Base-by-base conservation (phyloP, 2,329 filamentous ascomycete species). In the Ceratocystis colombiana region DNA sequence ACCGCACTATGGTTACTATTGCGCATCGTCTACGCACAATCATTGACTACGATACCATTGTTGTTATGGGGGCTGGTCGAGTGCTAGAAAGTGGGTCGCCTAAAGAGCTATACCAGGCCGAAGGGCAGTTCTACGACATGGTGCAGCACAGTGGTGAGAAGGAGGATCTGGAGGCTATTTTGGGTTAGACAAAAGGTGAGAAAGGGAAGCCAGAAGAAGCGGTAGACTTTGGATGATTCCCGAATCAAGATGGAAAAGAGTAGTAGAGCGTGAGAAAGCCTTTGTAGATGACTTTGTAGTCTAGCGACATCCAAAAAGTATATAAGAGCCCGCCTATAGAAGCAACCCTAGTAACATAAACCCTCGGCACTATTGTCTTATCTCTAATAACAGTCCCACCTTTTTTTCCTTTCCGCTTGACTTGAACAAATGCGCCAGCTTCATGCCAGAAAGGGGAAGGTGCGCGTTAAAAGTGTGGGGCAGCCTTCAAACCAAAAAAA, bases 91-190 rank as follows among this genome's bases (percentile, higher is more conserved):
- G 75, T 20, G 81, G 80, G 6, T 77, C 77, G 20, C 81, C 80
- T 2, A 74, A 72, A 50, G 77, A 80, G 62, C 71, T 83, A 48
- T 82, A 79, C 68, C 70, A 75, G 50, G 72, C 73, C 3, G 74
- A 75, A 64, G 78, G 79, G 0, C 74, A 77, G 44, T 83, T 83
- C 70, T 80, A 79, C 67, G 79, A 82, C 50, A 83, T 83, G 81
- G 77, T 83, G 44, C 77, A 76, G 69, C 80, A 82, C 67, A 82
- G 80, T 66, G 80, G 80, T 0, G 80, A 82, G 72, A 76, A 79
- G 71, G 77, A 77, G 41, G 69, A 67, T 55, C 46, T 70, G 30
- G 53, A 59, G 50, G 45, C 41, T 37, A 64, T 69, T 33, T 44
- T 68, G 28, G 67, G 63, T 15, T 59, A 55, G n/a, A 44, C 1